Evolutionary conservation across 768 basidiomycete species (phyloP), one percentile per base, ranked within the genome.

Genomic region (Coprinopsis sp.): DNA sequence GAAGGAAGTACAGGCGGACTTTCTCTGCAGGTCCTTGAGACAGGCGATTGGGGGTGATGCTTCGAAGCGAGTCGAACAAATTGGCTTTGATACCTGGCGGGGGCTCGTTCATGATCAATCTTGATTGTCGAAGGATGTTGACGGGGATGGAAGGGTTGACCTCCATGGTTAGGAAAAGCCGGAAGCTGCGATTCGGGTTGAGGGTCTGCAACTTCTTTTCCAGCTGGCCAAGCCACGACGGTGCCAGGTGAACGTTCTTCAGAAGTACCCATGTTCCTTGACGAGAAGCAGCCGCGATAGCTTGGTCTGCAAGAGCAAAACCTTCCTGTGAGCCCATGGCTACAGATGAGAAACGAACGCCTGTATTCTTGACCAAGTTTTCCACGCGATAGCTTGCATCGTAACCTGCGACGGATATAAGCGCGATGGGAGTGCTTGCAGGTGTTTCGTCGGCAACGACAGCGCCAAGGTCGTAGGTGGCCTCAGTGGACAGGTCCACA

Each of bases 281-380:
- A 10, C 95, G 81, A 21, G 93, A 89, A 31, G 94, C 96, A 19
- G 83, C 71, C 24, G 89, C 86, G 52, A 99, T 96, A 2, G 95
- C 94, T 67, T 96, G 94, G 58, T 99, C 95, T 10, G 96, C 96
- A 1, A 94, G 76, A 3, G 82, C 81, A 64, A 91, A 95, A n/a
- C 95, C 95, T 73, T 99, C 96, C 53, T 93, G 87, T 2, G 95
- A 96, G 19, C 96, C 96, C 93, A 99, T 96, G 12, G 96, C 96
- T 19, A 99, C 91, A 2, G 91, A 90, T 1, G 85, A 74, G 47
- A 91, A 93, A 21, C 86, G 81, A 23, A 80, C 74, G 13, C 83
- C 81, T 10, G 82, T 82, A 42, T 82, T 82, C 60, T 85, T 81
- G 53, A 93, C 81, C 33, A 95, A 77, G 54, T 84, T 84, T 56